Evolutionary conservation across 768 basidiomycete species (phyloP), one percentile per base, ranked within the genome.

Genomic region (Hericium erinaceus): DNA sequence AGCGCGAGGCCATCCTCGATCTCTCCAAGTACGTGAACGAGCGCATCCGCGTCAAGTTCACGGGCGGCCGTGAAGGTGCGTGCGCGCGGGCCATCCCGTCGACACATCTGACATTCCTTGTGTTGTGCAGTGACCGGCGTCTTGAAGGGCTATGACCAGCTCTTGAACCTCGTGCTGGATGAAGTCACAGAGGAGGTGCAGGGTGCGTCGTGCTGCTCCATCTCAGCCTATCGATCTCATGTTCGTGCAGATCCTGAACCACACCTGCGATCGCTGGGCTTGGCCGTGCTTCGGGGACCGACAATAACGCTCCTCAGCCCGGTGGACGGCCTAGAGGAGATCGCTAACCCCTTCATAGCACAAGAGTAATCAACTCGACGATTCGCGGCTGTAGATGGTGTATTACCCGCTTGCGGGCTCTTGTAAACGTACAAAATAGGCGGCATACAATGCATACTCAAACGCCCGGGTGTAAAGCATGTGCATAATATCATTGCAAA

Each of bases 91-190:
- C 44, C 33, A 12, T 20, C 44, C 12, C 10, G 13, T 57, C 40
- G 39, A 38, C 7, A 28, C 56, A 49, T 58, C 58, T 60, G 57
- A 52, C 38, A 38, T 52, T 20, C 59, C 33, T 10, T 33, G 6
- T 33, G 8, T 2, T 33, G 53, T 20, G 20, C 65, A 98, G 95
- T 98, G 54, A 89, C 83, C 8, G 97, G 97, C 3, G 80, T 89
- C 16, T 73, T 99, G 61, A 99, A 99, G 73, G 97, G 97, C 24
- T 98, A 84, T 66, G 97, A 98, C 72, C 95, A 98, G 64, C 77
- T 98, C 40, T 80, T 98, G 57, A 98, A 99, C 70, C 85, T 99
- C 56, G 97, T 99, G 52, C 81, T 99, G 52, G 97, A 99, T 71
- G 92, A 97, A 59, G 93, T 98, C 6, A 81, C 87, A 65, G 97